Evolutionary conservation across 305 asterid genomes (phyloP), one percentile per base, ranked within the genome.

Genomic region (Fraxinus baroniana): DNA sequence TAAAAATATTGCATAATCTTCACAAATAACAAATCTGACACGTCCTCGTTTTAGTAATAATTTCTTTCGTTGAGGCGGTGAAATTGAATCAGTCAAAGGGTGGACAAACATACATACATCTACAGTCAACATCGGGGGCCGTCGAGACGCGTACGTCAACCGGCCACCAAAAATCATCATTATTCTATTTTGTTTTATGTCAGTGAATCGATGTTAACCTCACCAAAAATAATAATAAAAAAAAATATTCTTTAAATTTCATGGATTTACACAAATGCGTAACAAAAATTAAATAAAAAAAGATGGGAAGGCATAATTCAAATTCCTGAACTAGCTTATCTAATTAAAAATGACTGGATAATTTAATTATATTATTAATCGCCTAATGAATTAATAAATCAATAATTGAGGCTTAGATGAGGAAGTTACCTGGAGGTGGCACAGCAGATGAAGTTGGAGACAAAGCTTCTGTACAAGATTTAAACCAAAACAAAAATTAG

Each of bases 351-450:
- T 41, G 3, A 41, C 49, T 41, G 49, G 13, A 41, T 41, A 41
- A 41, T 41, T 9, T 9, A 41, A 41, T 41, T 41, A 41, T 39
- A 39, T 39, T 41, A 41, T 41, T 41, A 41, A 1, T 39, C 13
- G 46, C 12, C 13, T 41, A 41, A 41, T 44, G 18, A 13, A 13
- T 46, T 46, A 13, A 13, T 13, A 13, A 46, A 46, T 46, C 18
- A 46, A 13, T 3, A 46, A 13, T 46, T 46, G 18, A 46, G 64
- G 64, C 9, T 22, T 3, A 70, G 36, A 26, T 2, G 9, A 76
- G 46, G 33, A 62, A 44, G 77, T 75, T 85, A 88, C 93, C 91
- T 85, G 92, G 89, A 37, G 91, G 87, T 5, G 91, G 74, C 32
- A 33, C 57, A 5, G 84, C 0, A 2, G 90, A 76, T 76, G 89